phyloP scores from a whole-genome alignment of 805 yeast genomes.

The Wickerhamomyces canadensis region DNA sequence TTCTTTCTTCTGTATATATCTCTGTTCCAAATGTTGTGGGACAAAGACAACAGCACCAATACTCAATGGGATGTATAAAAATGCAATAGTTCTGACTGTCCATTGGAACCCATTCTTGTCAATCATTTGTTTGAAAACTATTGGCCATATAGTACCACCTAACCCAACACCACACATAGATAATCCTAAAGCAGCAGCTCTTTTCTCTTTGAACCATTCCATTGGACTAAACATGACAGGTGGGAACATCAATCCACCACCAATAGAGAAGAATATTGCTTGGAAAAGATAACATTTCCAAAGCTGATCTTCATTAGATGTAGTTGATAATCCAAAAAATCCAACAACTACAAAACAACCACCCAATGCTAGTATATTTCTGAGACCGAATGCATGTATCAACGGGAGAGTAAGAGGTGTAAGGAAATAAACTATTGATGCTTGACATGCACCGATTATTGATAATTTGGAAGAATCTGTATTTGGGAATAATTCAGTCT shows the following conservation, averaged over 20 bases:
- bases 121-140: constrained; percentile 18
- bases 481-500: constrained; percentile 15
- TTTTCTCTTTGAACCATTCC: constrained; percentile 61
- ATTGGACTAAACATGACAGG: constrained; percentile 58
- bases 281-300: constrained; percentile 25
- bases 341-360: constrained; percentile 9
- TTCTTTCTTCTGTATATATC: constrained; percentile 9
- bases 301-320: constrained; percentile 9
- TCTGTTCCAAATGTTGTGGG: constrained; percentile 13
- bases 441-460: constrained; percentile 22
- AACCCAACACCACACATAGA: constrained; percentile 46
- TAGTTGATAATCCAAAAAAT: constrained; percentile 18
- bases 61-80: constrained; percentile 17
- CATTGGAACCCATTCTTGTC: constrained; percentile 13
- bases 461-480: constrained; percentile 13
- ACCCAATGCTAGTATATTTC: constrained; percentile 10
- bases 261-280: constrained; percentile 18
- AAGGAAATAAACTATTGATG: constrained; percentile 14
- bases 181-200: constrained; percentile 50
- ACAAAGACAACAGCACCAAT: constrained; percentile 10
- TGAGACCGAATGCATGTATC: constrained; percentile 17
- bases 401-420: constrained; percentile 15
- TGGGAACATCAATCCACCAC: constrained; percentile 42
- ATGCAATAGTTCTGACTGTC: constrained; percentile 17
- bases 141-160: constrained; percentile 39